Evolutionary conservation across 2,329 filamentous ascomycete species (phyloP), one percentile per base, ranked within the genome.

Genomic region (Fusarium cyanostomum): DNA sequence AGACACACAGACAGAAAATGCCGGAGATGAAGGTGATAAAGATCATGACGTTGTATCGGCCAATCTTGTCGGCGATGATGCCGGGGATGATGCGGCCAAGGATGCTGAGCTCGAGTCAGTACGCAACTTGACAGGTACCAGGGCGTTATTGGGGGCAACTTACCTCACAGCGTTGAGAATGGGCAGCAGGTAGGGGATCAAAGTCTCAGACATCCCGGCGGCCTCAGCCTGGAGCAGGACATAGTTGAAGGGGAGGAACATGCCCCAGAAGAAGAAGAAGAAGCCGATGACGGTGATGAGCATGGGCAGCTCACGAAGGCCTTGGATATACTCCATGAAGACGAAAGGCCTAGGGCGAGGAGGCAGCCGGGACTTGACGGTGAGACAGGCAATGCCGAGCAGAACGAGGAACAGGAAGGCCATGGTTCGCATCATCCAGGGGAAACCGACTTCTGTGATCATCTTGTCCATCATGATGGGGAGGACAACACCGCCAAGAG

Each of bases 401-500:
- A 75, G 56, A 46, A 55, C 64, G 3, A 83, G 67, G 64, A 82
- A 80, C 45, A 84, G 69, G 64, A 84, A 82, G 1, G 78, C 81
- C 52, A 82, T 72, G 15, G 74, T 74, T 35, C 82, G 78, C 41
- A 84, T 81, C 59, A 81, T 78, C 82, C 82, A 84, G 4, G 76
- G 76, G 64, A 81, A 82, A 0, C 80, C 80, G 34, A 81, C 72
- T 3, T 56, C 33, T 26, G 79, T 77, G 31, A 84, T 81, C 59
- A 89, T 78, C 59, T 85, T 79, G 57, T 86, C 75, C 52, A 79
- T 82, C 58, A 91, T 81, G 61, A 91, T 87, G 44, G 90, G 75
- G 54, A 91, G 86, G 12, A 85, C 77, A 41, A 81, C 77, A 21
- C 85, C 85, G 3, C 85, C 85, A 7, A 87, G 63, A 5, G 81